Conservation (phyloP, 345 rosid species). For the rapeseed (Brassica napus) region Da-Ae NC_063448.1:8207501-8208000, state of each 20-base stretch:
- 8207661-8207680: background rate
- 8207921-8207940: slow-evolving; percentile 70
- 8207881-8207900: slow-evolving; percentile 44
- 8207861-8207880: slow-evolving; percentile 38
- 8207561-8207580: background rate
- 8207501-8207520: slow-evolving; percentile 30
- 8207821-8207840: slow-evolving; percentile 73
- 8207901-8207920: slow-evolving; percentile 63
- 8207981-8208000: slow-evolving; percentile 45
- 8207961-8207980: slow-evolving; percentile 68
- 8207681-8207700: slow-evolving; percentile 15
- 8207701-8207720: slow-evolving; percentile 12
- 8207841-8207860: slow-evolving; percentile 60
- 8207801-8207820: slow-evolving; percentile 34
- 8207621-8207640: slow-evolving; percentile 15
- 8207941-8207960: slow-evolving; percentile 55
- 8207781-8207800: slow-evolving; percentile 32
- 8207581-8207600: background rate
- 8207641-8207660: slow-evolving; percentile 24
- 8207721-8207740: background rate
- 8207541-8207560: background rate
- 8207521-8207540: slow-evolving; percentile 1
- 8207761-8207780: slow-evolving; percentile 6
- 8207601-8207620: slow-evolving; percentile 25
- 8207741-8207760: background rate